These are phyloP conservation scores for Chlorociboria aeruginascens DNA, from an alignment of 495 filamentous ascomycete species.

Conservation along the genomic window DNA sequence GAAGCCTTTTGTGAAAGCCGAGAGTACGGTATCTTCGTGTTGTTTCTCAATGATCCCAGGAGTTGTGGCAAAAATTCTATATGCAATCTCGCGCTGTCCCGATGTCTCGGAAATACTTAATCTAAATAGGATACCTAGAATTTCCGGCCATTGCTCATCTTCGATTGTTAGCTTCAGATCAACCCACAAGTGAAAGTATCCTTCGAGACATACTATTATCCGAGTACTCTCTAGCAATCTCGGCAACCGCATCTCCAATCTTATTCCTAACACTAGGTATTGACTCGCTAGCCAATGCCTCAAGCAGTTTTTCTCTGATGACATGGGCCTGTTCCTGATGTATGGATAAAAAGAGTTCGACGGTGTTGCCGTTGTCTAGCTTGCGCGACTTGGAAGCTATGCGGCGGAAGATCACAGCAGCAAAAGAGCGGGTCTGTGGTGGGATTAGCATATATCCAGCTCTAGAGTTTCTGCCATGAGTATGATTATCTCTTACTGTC, in stretches of 20 bases:
- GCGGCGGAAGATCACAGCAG: conserved; percentile 87
- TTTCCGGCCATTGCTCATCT: conserved; percentile 85
- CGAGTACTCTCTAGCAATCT: conserved; percentile 86
- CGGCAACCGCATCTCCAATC: conserved; percentile 90
- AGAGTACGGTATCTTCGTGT: conserved; percentile 74
- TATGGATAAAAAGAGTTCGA: conserved; percentile 74
- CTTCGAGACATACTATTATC: conserved; percentile 59
- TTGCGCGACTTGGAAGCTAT: conserved; percentile 83
- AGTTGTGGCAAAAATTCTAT: conserved; percentile 87
- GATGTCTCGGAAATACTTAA: conserved; percentile 75
- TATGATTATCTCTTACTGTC: conserved; percentile 38
- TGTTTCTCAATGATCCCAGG: conserved; percentile 94
- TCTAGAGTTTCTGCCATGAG: not conserved
- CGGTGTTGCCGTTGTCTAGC: conserved; percentile 51
- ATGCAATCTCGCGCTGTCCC: conserved; percentile 78
- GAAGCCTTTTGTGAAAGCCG: conserved; percentile 82
- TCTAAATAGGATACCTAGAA: conserved; percentile 73
- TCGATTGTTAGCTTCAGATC: not conserved
- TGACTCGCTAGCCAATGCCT: conserved; percentile 58
- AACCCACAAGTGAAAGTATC: not conserved
- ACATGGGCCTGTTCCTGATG: conserved; percentile 53
- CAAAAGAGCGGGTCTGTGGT: conserved; percentile 70
- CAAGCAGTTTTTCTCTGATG: conserved; percentile 73
- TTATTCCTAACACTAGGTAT: conserved; percentile 73
- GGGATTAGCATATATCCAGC: conserved; percentile 1